A percentile compares a stretch with the other conserved stretches of the same genome.
Evolutionary conservation across 179 eudicot genomes (phyloP).

Genomic region (Kewa caespitosa): DNA sequence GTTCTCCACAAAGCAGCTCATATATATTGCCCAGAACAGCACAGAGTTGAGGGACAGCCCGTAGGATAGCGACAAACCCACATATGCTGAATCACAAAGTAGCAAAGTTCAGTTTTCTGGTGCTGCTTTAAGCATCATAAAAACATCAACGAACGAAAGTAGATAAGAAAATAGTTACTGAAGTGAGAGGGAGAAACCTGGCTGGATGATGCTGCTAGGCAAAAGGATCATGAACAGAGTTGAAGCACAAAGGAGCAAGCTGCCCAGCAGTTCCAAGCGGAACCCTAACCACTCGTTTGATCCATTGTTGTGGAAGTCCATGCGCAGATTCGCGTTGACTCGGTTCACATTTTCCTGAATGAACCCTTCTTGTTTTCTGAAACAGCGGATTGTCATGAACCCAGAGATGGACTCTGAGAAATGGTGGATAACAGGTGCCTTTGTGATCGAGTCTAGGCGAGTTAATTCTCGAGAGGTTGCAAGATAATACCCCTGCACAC

Average conservation of each 20-base stretch:
- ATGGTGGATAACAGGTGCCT: constrained; percentile 92
- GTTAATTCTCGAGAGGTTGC: constrained; percentile 93
- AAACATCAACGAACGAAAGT: background rate
- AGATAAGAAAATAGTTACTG: background rate
- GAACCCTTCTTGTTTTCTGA: constrained; percentile 67
- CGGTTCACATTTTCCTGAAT: constrained; percentile 64
- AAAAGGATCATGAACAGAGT: constrained; percentile 78
- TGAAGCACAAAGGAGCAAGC: constrained; percentile 74
- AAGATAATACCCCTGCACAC: constrained; percentile 74
- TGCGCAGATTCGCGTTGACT: constrained; percentile 72
- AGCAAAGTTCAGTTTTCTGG: background rate
- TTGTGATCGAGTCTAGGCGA: constrained; percentile 92
- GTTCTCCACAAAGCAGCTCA: constrained; percentile 92
- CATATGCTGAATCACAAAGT: constrained; percentile 53
- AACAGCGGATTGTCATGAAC: constrained; percentile 89
- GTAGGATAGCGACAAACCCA: constrained; percentile 84
- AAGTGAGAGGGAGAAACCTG: constrained; percentile 49
- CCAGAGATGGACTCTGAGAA: constrained; percentile 96
- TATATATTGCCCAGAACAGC: constrained; percentile 67
- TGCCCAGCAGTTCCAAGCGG: constrained; percentile 86
- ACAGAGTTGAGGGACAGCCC: constrained; percentile 78
- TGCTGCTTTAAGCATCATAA: background rate
- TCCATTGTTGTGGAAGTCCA: constrained; percentile 94
- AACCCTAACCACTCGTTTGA: constrained; percentile 96
- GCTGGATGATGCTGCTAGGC: constrained; percentile 76